These are phyloP conservation scores for Aspergillus coremiiformis DNA, from an alignment of 495 filamentous ascomycete genomes.

Conservation along the genomic window DNA sequence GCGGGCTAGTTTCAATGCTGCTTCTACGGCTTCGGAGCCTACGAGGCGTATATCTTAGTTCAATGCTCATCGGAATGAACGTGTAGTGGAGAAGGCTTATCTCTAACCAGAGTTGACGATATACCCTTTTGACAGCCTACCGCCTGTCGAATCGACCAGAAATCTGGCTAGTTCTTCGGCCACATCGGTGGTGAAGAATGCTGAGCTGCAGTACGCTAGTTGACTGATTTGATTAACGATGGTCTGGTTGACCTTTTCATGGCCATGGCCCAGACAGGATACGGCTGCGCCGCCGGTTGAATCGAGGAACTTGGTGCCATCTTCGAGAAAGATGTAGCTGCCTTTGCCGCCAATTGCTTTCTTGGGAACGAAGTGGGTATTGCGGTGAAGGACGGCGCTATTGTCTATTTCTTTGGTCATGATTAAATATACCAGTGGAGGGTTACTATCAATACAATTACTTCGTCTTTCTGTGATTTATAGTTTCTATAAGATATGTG, in stretches of 20 bases:
- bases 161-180: conserved; percentile 39
- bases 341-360: conserved; percentile 37
- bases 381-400: conserved; percentile 39
- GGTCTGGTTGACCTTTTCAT: conserved; percentile 36
- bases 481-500: no score
- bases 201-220: conserved; percentile 47
- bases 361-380: conserved; percentile 33
- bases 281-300: conserved; percentile 49
- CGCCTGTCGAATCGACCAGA: conserved; percentile 41
- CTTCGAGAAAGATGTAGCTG: conserved; percentile 43
- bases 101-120: conserved; percentile 52
- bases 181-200: conserved; percentile 42
- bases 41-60: neutral
- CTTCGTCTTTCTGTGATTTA: no score
- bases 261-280: conserved; percentile 43
- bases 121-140: conserved; percentile 37
- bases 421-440: neutral
- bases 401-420: neutral
- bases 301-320: conserved; percentile 59
- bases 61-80: neutral
- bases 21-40: conserved; percentile 69
- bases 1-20: conserved; percentile 55
- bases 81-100: neutral
- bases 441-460: no score
- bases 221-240: conserved; percentile 43